Percentiles rank a stretch among this genome's conserved stretches.
Evolutionary conservation across 2,329 filamentous ascomycete species (phyloP).

Genomic region (Helotiales sp.): DNA sequence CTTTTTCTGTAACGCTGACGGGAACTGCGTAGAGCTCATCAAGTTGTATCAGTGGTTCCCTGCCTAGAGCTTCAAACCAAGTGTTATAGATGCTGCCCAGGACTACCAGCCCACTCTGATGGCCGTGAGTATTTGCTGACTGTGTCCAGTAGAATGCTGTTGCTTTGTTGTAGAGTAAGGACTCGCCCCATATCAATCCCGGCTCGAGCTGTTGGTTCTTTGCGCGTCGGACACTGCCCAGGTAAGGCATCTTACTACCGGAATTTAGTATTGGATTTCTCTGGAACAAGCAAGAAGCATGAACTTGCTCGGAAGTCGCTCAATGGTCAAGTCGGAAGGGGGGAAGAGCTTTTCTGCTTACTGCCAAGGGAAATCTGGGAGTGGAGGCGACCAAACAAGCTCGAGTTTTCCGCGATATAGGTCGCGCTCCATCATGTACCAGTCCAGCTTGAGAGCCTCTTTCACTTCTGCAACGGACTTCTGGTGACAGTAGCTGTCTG

Average conservation of each 20-base stretch:
- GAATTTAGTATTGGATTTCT: slow-evolving; percentile 19
- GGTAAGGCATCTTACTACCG: slow-evolving; percentile 20
- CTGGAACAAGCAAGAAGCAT: too few relatives aligned
- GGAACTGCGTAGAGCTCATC: slow-evolving; percentile 25
- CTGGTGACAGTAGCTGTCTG: slow-evolving; percentile 24
- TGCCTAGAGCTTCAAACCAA: slow-evolving; percentile 21
- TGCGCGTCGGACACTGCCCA: slow-evolving; percentile 16
- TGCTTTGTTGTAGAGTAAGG: slow-evolving; percentile 25
- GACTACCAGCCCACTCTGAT: slow-evolving; percentile 15
- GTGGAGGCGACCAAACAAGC: slow-evolving; percentile 22
- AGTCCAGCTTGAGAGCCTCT: slow-evolving; percentile 21
- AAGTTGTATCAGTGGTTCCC: slow-evolving; percentile 25
- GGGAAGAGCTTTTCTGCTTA: too few relatives aligned
- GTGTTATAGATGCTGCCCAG: slow-evolving; percentile 25
- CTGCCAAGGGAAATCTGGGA: too few relatives aligned
- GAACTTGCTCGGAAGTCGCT: too few relatives aligned
- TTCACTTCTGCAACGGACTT: slow-evolving; percentile 22
- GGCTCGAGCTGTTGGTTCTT: slow-evolving; percentile 19
- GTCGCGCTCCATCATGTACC: slow-evolving; percentile 18
- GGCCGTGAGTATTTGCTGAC: slow-evolving; percentile 18
- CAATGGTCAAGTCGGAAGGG: too few relatives aligned
- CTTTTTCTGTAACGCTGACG: slow-evolving; percentile 18
- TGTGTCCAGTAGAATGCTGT: slow-evolving; percentile 24
- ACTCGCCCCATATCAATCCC: slow-evolving; percentile 17
- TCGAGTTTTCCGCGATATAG: slow-evolving; percentile 24